Evolutionary conservation across 2,329 filamentous ascomycete genomes (phyloP), one percentile per base, ranked within the genome.

Genomic region (Trichoderma gracile): DNA sequence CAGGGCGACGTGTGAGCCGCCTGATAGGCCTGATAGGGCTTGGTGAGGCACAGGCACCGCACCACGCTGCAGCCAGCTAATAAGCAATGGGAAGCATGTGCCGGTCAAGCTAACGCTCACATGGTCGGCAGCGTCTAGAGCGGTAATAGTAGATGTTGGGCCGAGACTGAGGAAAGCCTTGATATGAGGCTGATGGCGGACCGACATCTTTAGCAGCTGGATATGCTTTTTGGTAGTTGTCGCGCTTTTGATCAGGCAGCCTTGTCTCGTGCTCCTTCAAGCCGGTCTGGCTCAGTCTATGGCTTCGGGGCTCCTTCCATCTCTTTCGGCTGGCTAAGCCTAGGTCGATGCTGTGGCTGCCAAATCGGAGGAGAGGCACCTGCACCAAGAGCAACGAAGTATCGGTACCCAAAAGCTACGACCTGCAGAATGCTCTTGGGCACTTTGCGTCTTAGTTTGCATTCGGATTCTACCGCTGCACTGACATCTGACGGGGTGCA

Each of bases 1-100:
- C 63, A 60, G 53, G 46, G 63, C 63, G 47, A 59, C 33, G 54
- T 47, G 40, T 59, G 23, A 54, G 55, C 23, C 56, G 43, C 56
- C 63, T 61, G 63, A 65, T 65, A 65, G 63, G 63, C 38, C 50
- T 65, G 56, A 49, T 65, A 61, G 56, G 63, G 63, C 63, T 54
- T 55, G 63, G 30, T 50, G 56, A 65, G 43, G 49, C 47, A 49
- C 53, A 60, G 47, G 60, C 19, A 38, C 58, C 57, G 42, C 42
- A 9, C n/a, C 5, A 17, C 42, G n/a, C 42, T 43, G n/a, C n/a
- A 19, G 15, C 42, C n/a, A 19, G 15, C 42, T 38, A 38, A 38
- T 25, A 42, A 50, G 52, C 60, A 38, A 38, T 38, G 10, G 33
- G 33, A 65, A 59, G 56, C 55, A 52, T 59, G 50, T 56, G 60